Evolutionary conservation across 2,329 filamentous ascomycete species (phyloP).

Genomic region (Fonsecaea erecta): DNA sequence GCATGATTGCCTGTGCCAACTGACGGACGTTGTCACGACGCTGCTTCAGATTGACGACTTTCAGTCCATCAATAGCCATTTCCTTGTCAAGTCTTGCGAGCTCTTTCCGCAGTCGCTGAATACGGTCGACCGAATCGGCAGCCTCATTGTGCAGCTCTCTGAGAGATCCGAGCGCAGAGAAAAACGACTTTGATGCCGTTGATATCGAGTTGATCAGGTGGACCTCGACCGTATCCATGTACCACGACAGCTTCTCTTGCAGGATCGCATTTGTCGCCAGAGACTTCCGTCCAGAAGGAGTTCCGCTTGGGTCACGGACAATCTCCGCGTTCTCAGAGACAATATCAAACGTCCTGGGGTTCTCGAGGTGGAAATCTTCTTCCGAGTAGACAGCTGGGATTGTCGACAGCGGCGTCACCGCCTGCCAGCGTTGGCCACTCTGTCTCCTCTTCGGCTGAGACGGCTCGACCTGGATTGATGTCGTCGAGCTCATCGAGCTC

Average conservation of each 20-base stretch:
- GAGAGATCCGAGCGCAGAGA: slow-evolving; percentile 87
- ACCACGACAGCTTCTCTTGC: slow-evolving; percentile 98
- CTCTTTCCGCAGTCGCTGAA: slow-evolving; percentile 79
- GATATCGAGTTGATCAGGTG: slow-evolving; percentile 97
- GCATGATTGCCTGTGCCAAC: slow-evolving; percentile 79
- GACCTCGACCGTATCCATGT: slow-evolving; percentile 98
- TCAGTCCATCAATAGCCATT: slow-evolving; percentile 81
- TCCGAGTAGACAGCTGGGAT: slow-evolving; percentile 95
- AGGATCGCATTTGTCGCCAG: slow-evolving; percentile 95
- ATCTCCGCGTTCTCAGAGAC: slow-evolving; percentile 96
- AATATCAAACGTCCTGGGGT: slow-evolving; percentile 93
- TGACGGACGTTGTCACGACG: slow-evolving; percentile 83
- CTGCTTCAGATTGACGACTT: slow-evolving; percentile 81
- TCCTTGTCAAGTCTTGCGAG: slow-evolving; percentile 81
- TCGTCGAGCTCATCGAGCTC: slow-evolving; percentile 50
- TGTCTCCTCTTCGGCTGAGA: slow-evolving; percentile 56
- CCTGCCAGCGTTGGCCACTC: slow-evolving; percentile 65
- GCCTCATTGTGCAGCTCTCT: slow-evolving; percentile 91
- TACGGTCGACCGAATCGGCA: slow-evolving; percentile 84
- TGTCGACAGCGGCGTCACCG: slow-evolving; percentile 83
- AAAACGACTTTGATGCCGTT: slow-evolving; percentile 93
- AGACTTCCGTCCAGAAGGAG: slow-evolving; percentile 70
- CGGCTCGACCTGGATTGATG: slow-evolving; percentile 53
- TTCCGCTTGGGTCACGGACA: slow-evolving; percentile 70
- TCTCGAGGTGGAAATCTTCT: slow-evolving; percentile 91